Evolutionary conservation across 768 basidiomycete genomes (phyloP), one percentile per base, ranked within the genome.

Genomic region (Paxillus ammoniavirescens): DNA sequence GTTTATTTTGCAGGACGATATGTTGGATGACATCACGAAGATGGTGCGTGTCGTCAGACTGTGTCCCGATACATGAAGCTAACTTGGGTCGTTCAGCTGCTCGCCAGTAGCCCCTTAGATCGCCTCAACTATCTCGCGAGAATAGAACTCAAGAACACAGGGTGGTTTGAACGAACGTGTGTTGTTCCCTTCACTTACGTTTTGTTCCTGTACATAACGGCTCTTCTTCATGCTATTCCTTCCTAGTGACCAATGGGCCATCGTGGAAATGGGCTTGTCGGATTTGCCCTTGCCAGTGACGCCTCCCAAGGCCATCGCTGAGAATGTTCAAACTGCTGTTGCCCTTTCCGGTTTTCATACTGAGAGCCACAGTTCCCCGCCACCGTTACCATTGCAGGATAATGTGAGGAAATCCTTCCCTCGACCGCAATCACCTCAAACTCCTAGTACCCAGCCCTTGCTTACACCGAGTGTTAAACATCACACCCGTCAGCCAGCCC

Each of bases 131-230:
- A 59, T 2, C 43, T 68, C 47, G 67, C 68, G 2, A 55, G 67
- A 30, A 57, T 56, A 42, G 68, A 68, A 26, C 40, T 68, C 8
- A 70, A 68, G 56, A 70, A 61, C 41, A 58, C 64, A 4, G 68
- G 68, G 18, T 68, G 67, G 67, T 55, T 68, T 5, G 66, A 68
- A 56, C 65, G 68, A 59, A 38, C 28, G 66, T 68, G 46, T 7
- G 66, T 46, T 18, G 40, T 28, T 6, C 7, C 15, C 8, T 55
- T 14, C 2, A 8, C 10, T 0, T 1, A 2, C 13, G n/a, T 40
- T 18, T 40, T 1, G 18, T 37, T 4, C 0, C 21, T 17, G 26
- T 33, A 17, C 37, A 15, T 38, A n/a, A 31, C 31, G 31, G 31
- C 1, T 31, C 10, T 23, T 5, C 15, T 6, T 8, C 18, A 31